phyloP scores from a whole-genome alignment of 2,329 filamentous ascomycete species.

The Ophiostoma australiae region DNA sequence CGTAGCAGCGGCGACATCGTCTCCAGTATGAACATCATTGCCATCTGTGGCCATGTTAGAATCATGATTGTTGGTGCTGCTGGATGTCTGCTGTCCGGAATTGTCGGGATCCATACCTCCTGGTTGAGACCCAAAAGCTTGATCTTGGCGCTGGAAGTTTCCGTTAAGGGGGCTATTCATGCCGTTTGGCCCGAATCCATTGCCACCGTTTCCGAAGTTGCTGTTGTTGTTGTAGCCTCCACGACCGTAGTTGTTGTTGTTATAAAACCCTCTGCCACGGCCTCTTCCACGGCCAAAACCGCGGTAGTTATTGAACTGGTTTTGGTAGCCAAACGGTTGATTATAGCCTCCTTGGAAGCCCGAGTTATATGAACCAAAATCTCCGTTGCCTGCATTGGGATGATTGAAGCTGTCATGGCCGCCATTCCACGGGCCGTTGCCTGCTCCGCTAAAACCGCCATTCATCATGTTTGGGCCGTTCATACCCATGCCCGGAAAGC shows the following conservation, averaged over 20 bases:
- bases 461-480: constrained; percentile 70
- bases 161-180: constrained; percentile 7
- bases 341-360: constrained; percentile 73
- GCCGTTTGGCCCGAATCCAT: constrained; percentile 12
- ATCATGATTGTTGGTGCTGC: not conserved
- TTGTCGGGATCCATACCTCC: not conserved
- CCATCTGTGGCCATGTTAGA: constrained; percentile 10
- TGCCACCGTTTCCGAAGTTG: constrained; percentile 29
- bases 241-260: constrained; percentile 49
- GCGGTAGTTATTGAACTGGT: constrained; percentile 73
- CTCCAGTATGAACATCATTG: not conserved
- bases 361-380: constrained; percentile 74
- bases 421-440: constrained; percentile 73
- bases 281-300: constrained; percentile 62
- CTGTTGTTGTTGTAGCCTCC: constrained; percentile 47
- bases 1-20: not conserved
- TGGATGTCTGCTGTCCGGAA: not conserved
- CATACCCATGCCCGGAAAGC: constrained; percentile 69
- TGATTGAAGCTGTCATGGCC: constrained; percentile 85
- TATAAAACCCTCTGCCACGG: constrained; percentile 58
- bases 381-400: constrained; percentile 76
- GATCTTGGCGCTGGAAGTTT: constrained; percentile 16
- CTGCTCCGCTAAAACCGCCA: constrained; percentile 66
- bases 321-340: constrained; percentile 72
- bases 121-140: constrained; percentile 17